Evolutionary conservation across 768 basidiomycete species (phyloP).

Genomic region (Phallus indusiatus): DNA sequence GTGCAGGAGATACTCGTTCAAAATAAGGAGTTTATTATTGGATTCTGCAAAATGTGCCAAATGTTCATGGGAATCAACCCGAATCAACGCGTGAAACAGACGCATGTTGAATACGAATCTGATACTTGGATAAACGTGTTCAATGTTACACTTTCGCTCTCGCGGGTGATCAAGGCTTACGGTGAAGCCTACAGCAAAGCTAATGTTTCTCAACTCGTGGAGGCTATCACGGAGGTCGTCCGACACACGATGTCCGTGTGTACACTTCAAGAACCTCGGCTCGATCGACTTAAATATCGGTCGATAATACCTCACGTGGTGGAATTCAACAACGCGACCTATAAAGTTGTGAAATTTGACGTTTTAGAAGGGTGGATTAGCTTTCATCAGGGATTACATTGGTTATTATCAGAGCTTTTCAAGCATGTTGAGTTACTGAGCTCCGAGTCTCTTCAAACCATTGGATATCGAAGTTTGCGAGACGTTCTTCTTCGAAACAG

Average conservation of each 20-base stretch:
- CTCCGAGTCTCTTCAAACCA: conserved; percentile 39
- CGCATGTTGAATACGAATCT: conserved; percentile 92
- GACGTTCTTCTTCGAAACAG: conserved; percentile 47
- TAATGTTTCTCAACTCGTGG: conserved; percentile 47
- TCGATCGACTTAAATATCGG: conserved; percentile 58
- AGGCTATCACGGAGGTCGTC: conserved; percentile 59
- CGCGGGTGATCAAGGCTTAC: conserved; percentile 80
- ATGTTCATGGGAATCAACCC: conserved; percentile 93
- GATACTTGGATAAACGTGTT: conserved; percentile 97
- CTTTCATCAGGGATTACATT: conserved; percentile 88
- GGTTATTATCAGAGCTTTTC: conserved; percentile 82
- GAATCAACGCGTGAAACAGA: conserved; percentile 70
- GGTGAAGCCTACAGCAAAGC: conserved; percentile 72
- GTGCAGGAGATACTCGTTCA: conserved; percentile 74
- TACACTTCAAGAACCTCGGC: conserved; percentile 53
- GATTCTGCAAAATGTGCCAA: conserved; percentile 70
- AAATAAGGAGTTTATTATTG: conserved; percentile 54
- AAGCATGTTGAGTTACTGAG: conserved; percentile 69
- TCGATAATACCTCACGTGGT: conserved; percentile 58
- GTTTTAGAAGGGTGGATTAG: conserved; percentile 77
- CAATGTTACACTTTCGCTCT: conserved; percentile 85
- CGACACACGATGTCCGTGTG: conserved; percentile 66
- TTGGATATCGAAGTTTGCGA: conserved; percentile 45
- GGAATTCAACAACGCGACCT: conserved; percentile 47
- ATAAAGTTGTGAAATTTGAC: conserved; percentile 66